Base-by-base conservation (phyloP, 177 flowering plant species). In the Vitis hybrid region DNA sequence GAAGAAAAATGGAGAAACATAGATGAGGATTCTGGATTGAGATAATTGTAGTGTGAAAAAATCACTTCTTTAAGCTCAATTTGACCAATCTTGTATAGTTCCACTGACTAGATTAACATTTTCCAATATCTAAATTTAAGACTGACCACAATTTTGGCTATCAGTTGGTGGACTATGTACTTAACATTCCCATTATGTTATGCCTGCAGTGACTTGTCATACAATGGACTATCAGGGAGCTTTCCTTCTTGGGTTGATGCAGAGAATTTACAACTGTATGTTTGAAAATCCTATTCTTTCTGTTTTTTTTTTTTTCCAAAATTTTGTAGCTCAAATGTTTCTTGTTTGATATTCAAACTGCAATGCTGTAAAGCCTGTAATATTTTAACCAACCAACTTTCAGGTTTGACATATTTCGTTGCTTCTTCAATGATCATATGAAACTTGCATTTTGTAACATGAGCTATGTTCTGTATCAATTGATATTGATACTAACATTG, bases 161-260 rank as follows among this genome's bases (percentile, higher is more conserved):
- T 39, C 16, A 39, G 50, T 39, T 39, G 65, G 14, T 6, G 12
- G 55, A 1, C 11, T 3, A 13, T 0, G 1, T 52, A 1, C 1
- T 22, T 39, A 60, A 60, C 55, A 31, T 16, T 29, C 20, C 55
- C 55, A 1, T 59, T 14, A 20, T 59, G 18, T 73, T 52, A 57
- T 76, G 19, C 48, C 18, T 82, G 77, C 90, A 94, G 97, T 77
- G 98, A 94, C 75, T 77, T 94, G 66, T 94, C 98, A 60, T 94
- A 94, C 82, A 94, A 94, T 72, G 69, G 65, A 67, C 66, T 94
- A 69, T 80, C 79, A 8, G 97, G 97, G 69, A 85, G 75, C 79
- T 70, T 94, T 68, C 97, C 98, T 65, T 78, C 92, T 60, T 94
- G 97, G 97, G 75, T 80, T 51, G 76, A 69, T n/a, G 53, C 74